phyloP scores from a whole-genome alignment of 345 rosid species.

The Rhodomyrtus tomentosa region DNA sequence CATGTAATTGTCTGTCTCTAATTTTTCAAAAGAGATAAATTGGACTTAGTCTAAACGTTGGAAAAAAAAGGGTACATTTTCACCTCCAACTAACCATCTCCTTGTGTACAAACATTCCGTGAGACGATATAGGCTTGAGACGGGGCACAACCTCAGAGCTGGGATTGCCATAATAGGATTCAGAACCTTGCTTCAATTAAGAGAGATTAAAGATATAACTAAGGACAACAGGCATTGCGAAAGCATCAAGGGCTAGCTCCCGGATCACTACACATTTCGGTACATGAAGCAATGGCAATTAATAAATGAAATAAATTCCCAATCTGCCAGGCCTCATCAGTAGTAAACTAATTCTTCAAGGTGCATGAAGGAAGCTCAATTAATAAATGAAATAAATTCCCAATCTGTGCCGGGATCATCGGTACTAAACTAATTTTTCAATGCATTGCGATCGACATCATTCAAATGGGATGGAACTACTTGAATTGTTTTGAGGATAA shows the following conservation, averaged over 20 bases:
- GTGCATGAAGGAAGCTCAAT: background rate
- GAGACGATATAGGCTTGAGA: background rate
- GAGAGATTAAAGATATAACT: background rate
- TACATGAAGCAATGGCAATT: background rate
- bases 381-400: background rate
- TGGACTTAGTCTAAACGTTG: background rate
- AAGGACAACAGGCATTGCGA: background rate
- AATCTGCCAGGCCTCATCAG: background rate
- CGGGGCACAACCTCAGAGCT: background rate
- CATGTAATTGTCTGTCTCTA: background rate
- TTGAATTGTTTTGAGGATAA: constrained; percentile 44
- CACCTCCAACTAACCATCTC: background rate
- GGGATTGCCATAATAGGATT: background rate
- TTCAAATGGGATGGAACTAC: constrained; percentile 40
- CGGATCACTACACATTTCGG: background rate
- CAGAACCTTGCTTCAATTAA: background rate
- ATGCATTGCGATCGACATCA: constrained; percentile 30
- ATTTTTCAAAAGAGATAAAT: background rate
- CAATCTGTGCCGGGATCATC: background rate
- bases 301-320: background rate
- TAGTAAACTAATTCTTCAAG: too few species aligned
- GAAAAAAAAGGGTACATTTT: background rate
- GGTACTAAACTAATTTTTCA: background rate
- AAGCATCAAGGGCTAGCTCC: too few species aligned
- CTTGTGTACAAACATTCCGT: too few species aligned